Evolutionary conservation across 2,329 filamentous ascomycete genomes (phyloP).

Genomic region (Xylaria arbuscula): DNA sequence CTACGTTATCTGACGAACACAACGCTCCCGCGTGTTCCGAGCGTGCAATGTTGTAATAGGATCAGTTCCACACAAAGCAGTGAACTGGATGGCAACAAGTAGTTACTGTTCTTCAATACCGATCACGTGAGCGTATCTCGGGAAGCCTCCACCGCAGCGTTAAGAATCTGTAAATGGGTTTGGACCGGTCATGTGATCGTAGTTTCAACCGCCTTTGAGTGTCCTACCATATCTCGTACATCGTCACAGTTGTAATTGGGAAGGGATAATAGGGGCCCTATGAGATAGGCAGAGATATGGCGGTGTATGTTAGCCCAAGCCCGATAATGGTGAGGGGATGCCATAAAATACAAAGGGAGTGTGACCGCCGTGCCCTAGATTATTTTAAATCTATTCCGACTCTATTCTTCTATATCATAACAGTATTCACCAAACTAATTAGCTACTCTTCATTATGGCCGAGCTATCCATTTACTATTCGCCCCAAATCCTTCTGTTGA

Average conservation of each 20-base stretch:
- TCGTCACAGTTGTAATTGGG: slow-evolving; percentile 11
- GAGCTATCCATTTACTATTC: slow-evolving; percentile 37
- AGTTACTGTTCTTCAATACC: slow-evolving; percentile 18
- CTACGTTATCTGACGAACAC: background rate
- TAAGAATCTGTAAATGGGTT: background rate
- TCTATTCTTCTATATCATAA: slow-evolving; percentile 1
- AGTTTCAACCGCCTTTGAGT: slow-evolving; percentile 14
- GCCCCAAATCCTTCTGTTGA: slow-evolving; percentile 33
- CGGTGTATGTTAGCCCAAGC: slow-evolving; percentile 16
- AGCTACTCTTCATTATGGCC: slow-evolving; percentile 27
- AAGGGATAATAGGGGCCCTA: slow-evolving; percentile 3
- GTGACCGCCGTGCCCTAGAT: background rate
- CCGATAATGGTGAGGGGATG: background rate
- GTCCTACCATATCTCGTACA: slow-evolving; percentile 10
- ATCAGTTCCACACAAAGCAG: background rate
- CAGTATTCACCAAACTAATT: background rate
- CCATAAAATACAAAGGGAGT: slow-evolving; percentile 28
- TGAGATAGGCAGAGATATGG: slow-evolving; percentile 13
- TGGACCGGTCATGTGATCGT: slow-evolving; percentile 38
- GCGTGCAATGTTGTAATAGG: background rate
- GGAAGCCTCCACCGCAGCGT: slow-evolving; percentile 8
- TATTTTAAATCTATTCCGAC: background rate
- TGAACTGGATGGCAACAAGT: slow-evolving; percentile 6
- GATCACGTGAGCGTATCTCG: slow-evolving; percentile 41
- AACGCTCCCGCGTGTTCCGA: background rate